Evolutionary conservation across 306 rosid species (phyloP).

Genomic region (Bauhinia variegata): DNA sequence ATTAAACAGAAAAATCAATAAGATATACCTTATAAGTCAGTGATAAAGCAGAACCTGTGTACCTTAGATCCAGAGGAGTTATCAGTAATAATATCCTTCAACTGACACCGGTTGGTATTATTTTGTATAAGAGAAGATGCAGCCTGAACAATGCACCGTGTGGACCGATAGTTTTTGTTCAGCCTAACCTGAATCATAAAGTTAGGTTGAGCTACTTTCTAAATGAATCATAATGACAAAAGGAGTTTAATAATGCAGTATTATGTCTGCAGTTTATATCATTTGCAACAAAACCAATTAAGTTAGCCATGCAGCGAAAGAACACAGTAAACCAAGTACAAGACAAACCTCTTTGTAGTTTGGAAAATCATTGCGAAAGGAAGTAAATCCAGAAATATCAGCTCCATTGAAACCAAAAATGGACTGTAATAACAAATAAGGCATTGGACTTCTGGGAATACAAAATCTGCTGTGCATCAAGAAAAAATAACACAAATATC

Average conservation of each 20-base stretch:
- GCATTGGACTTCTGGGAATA: constrained; percentile 30
- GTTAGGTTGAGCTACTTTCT: constrained; percentile 26
- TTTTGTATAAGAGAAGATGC: constrained; percentile 84
- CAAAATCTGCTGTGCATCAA: not conserved
- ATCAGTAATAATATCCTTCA: constrained; percentile 78
- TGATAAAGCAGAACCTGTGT: constrained; percentile 29
- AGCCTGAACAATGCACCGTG: constrained; percentile 88
- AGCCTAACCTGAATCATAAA: constrained; percentile 71
- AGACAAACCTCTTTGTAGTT: constrained; percentile 75
- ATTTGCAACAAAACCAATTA: constrained; percentile 11
- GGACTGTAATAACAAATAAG: constrained; percentile 61
- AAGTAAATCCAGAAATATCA: constrained; percentile 82
- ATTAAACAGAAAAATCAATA: constrained; percentile 29
- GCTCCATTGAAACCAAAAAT: constrained; percentile 99
- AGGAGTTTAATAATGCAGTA: constrained; percentile 14
- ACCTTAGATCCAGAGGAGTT: constrained; percentile 90
- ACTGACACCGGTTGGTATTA: constrained; percentile 69
- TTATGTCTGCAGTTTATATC: not conserved
- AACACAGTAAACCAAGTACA: constrained; percentile 28
- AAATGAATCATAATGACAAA: not conserved
- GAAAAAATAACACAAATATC: constrained; percentile 31
- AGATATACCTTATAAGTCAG: constrained; percentile 17
- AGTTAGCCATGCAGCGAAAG: constrained; percentile 29
- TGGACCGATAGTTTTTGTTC: constrained; percentile 90
- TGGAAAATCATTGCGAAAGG: constrained; percentile 83